phyloP scores from a whole-genome alignment of 1,284 basidiomycete genomes.

The Puccinia triticina region DNA sequence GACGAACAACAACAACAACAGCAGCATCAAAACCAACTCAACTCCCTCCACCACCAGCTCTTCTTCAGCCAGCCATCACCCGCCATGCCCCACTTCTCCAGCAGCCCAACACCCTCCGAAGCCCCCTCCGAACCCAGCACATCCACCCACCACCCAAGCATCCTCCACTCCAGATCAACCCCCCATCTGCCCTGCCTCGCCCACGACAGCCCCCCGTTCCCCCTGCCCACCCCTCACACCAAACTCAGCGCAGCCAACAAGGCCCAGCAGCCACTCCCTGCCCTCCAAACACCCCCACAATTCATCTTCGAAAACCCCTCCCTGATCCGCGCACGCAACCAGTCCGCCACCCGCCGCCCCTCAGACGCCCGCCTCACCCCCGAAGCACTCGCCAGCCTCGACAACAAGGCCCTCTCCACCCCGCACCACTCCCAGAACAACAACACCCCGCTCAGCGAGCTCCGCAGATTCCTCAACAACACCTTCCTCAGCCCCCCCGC shows the following conservation, averaged over 20 bases:
- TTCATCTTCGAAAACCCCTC: conserved; percentile 35
- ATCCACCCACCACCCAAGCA: not conserved
- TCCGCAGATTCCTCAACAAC: conserved; percentile 8
- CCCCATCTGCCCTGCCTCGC: conserved; percentile 21
- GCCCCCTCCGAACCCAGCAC: not conserved
- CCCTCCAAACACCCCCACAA: conserved; percentile 16
- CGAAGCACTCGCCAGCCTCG: not conserved
- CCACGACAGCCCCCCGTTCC: not conserved
- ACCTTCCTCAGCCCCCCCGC: not conserved
- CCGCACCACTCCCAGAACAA: conserved; percentile 2
- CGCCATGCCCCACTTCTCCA: no score
- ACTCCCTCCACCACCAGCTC: no score
- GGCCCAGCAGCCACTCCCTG: conserved; percentile 7
- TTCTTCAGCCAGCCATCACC: no score
- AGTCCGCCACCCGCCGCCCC: not conserved
- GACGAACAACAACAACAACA: no score
- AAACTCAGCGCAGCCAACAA: conserved; percentile 20
- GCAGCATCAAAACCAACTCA: no score
- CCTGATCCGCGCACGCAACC: conserved; percentile 32
- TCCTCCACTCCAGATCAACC: conserved; percentile 1
- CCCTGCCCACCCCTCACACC: conserved; percentile 17
- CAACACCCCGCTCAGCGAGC: conserved; percentile 18
- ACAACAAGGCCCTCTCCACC: not conserved
- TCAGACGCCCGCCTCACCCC: not conserved
- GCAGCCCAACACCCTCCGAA: no score